Evolutionary conservation across 768 basidiomycete genomes (phyloP).

Genomic region (Coprinopsis sp.): DNA sequence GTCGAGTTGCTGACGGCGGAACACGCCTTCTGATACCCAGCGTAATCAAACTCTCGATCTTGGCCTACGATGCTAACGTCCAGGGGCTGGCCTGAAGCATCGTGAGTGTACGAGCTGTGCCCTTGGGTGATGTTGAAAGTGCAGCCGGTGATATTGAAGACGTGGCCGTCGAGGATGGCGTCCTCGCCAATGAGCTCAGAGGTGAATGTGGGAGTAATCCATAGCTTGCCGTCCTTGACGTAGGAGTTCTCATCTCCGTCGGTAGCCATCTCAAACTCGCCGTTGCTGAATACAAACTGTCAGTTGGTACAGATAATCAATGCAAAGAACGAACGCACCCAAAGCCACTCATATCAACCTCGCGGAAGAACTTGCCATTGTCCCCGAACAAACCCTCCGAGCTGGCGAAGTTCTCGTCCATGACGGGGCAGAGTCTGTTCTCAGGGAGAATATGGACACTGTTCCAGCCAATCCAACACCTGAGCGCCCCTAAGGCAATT

Average conservation of each 20-base stretch:
- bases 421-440: conserved; percentile 55
- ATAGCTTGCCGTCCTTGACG: conserved; percentile 69
- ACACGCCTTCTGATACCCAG: conserved; percentile 55
- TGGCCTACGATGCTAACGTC: conserved; percentile 33
- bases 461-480: conserved; percentile 55
- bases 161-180: conserved; percentile 62
- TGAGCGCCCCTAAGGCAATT: conserved; percentile 43
- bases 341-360: conserved; percentile 84
- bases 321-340: conserved; percentile 40
- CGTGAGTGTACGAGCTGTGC: conserved; percentile 37
- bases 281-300: conserved; percentile 44
- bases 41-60: conserved; percentile 38
- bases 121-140: conserved; percentile 61
- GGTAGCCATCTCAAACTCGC: conserved; percentile 87
- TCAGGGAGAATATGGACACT: conserved; percentile 43
- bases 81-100: conserved; percentile 16
- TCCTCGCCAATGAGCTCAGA: conserved; percentile 62
- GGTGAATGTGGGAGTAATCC: conserved; percentile 85
- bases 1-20: conserved; percentile 70
- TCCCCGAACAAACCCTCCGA: conserved; percentile 55
- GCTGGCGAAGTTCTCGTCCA: conserved; percentile 73
- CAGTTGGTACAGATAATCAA: conserved; percentile 4
- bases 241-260: conserved; percentile 67
- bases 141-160: conserved; percentile 84
- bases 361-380: conserved; percentile 65